phyloP scores from a whole-genome alignment of 2,329 filamentous ascomycete species.

The Verticillium zaregamsianum region DNA sequence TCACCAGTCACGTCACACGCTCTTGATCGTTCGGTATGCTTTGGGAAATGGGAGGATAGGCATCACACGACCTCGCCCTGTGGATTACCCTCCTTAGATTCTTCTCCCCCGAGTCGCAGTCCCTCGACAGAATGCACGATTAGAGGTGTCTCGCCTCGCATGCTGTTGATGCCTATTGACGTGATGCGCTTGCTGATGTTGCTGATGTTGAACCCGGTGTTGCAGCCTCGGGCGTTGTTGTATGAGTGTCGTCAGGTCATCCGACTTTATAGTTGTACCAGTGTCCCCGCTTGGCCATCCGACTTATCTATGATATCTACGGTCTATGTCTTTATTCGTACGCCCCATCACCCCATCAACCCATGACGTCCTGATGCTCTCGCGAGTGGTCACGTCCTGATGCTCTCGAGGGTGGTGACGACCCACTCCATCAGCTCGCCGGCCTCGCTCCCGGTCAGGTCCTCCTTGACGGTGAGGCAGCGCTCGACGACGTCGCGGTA shows the following conservation, averaged over 20 bases:
- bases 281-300: too few species aligned
- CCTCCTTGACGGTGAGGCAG: conserved; percentile 32
- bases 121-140: conserved; percentile 11
- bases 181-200: background rate
- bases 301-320: too few species aligned
- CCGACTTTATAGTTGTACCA: too few species aligned
- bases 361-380: too few species aligned
- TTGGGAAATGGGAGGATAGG: conserved; percentile 8
- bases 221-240: too few species aligned
- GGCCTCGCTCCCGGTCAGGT: conserved; percentile 30
- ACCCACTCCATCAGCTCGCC: conserved; percentile 37
- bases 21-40: conserved; percentile 3
- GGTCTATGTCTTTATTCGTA: too few species aligned
- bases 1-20: background rate
- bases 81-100: conserved; percentile 13
- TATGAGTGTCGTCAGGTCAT: background rate
- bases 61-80: conserved; percentile 10
- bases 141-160: background rate
- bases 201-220: background rate
- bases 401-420: conserved; percentile 33
- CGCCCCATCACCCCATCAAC: too few species aligned
- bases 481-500: conserved; percentile 37
- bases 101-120: conserved; percentile 11
- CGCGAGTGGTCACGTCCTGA: conserved; percentile 25
- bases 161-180: background rate